phyloP scores from a whole-genome alignment of 2,329 filamentous ascomycete genomes.

The Penicillium sp. region DNA sequence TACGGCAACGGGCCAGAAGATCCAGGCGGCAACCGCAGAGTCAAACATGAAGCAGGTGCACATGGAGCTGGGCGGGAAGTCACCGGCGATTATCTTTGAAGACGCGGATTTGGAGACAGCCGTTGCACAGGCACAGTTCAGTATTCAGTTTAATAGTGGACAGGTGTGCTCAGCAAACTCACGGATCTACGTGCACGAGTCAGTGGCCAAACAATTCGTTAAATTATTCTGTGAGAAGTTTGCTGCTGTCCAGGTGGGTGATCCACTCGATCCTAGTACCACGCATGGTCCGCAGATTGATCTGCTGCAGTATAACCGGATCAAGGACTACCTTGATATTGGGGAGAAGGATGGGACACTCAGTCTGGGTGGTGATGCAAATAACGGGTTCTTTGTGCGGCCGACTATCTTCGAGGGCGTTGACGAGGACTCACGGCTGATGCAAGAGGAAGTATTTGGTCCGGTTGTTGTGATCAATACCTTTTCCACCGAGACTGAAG shows the following conservation, averaged over 20 bases:
- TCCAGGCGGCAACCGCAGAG: slow-evolving; percentile 42
- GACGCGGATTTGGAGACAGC: slow-evolving; percentile 49
- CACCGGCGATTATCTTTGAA: slow-evolving; percentile 36
- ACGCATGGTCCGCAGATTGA: slow-evolving; percentile 86
- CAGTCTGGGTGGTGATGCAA: slow-evolving; percentile 66
- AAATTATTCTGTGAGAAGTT: slow-evolving; percentile 74
- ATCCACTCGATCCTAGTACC: slow-evolving; percentile 73
- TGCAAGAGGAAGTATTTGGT: slow-evolving; percentile 47
- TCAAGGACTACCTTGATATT: slow-evolving; percentile 71
- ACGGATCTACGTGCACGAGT: slow-evolving; percentile 78
- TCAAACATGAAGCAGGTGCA: slow-evolving; percentile 39
- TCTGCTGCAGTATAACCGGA: slow-evolving; percentile 77
- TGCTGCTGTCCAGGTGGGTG: slow-evolving; percentile 69
- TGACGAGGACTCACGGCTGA: slow-evolving; percentile 39
- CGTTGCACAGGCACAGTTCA: slow-evolving; percentile 44
- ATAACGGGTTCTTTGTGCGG: slow-evolving; percentile 83
- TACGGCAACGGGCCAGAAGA: slow-evolving; percentile 56
- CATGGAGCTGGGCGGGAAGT: slow-evolving; percentile 40
- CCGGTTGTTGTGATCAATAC: slow-evolving; percentile 45
- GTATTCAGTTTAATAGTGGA: slow-evolving; percentile 57
- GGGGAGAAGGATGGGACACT: slow-evolving; percentile 65
- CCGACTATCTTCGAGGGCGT: slow-evolving; percentile 81
- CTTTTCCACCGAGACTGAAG: slow-evolving; percentile 55
- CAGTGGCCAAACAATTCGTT: slow-evolving; percentile 80
- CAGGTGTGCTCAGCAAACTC: slow-evolving; percentile 63